Conservation (phyloP, 495 filamentous ascomycete genomes). For the Xylaria curta region DNA sequence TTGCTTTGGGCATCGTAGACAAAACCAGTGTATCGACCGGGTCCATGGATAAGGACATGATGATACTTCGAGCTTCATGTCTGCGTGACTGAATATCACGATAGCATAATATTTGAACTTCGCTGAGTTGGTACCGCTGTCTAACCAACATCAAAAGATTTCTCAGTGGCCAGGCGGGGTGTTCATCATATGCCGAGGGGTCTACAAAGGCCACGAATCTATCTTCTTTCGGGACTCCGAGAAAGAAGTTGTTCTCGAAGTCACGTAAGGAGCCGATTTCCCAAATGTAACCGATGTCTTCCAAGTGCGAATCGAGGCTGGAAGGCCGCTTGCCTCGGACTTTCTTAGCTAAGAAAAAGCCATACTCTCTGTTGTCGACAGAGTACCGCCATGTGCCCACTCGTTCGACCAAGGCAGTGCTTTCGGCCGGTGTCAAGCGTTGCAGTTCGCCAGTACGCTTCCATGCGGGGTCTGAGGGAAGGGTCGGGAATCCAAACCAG, state of each 20-base stretch:
- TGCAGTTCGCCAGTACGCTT: conserved; percentile 55
- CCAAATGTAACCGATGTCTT: conserved; percentile 70
- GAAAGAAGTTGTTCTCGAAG: conserved; percentile 90
- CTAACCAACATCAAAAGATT: conserved; percentile 88
- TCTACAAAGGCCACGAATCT: conserved; percentile 87
- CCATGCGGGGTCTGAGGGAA: conserved; percentile 89
- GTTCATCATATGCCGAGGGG: conserved; percentile 83
- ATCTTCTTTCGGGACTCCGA: conserved; percentile 68
- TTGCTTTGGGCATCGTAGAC: conserved; percentile 77
- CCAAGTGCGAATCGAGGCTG: conserved; percentile 33
- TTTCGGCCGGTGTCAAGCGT: conserved; percentile 68
- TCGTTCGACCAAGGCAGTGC: conserved; percentile 72
- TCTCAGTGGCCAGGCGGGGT: conserved; percentile 90
- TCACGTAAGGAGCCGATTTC: conserved; percentile 72
- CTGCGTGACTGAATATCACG: conserved; percentile 77
- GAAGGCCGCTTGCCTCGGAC: conserved; percentile 42
- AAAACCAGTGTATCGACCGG: conserved; percentile 45
- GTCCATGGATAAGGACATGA: conserved; percentile 71
- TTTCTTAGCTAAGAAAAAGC: conserved; percentile 91
- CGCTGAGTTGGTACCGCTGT: conserved; percentile 76
- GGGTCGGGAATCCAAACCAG: conserved; percentile 92
- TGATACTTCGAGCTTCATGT: conserved; percentile 79
- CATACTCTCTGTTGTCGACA: conserved; percentile 80
- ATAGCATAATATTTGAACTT: conserved; percentile 88
- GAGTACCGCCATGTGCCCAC: conserved; percentile 86